Conservation (phyloP, 2,329 filamentous ascomycete species). For the Simplicillium sp. region DNA sequence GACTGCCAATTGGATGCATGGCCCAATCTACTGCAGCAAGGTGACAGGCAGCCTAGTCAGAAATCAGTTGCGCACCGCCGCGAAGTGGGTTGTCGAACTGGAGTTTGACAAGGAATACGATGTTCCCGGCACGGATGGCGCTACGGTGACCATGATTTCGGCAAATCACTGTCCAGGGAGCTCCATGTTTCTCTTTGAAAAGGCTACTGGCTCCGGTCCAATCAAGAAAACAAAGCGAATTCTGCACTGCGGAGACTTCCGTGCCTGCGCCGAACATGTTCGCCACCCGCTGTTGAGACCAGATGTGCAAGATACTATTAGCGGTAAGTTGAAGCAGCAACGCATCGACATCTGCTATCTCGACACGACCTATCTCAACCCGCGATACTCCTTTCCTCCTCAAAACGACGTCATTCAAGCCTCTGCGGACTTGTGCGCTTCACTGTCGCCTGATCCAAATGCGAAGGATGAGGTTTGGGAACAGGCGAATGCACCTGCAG, state of each 20-base stretch:
- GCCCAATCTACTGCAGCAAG: conserved; percentile 91
- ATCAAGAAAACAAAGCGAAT: conserved; percentile 63
- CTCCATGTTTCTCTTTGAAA: conserved; percentile 88
- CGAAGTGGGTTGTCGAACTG: conserved; percentile 74
- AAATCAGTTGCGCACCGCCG: conserved; percentile 75
- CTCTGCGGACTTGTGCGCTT: conserved; percentile 81
- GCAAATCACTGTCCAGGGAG: conserved; percentile 97
- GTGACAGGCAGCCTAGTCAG: conserved; percentile 85
- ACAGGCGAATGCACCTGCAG: conserved; percentile 27
- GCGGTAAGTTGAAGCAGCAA: conserved; percentile 67
- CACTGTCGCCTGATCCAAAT: conserved; percentile 55
- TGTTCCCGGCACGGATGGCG: conserved; percentile 73
- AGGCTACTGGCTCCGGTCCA: conserved; percentile 51
- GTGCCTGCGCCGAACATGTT: conserved; percentile 79
- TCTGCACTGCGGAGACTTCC: conserved; percentile 91
- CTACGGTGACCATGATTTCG: conserved; percentile 85
- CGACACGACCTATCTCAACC: conserved; percentile 94
- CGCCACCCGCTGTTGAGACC: conserved; percentile 74
- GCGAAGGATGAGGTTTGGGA: conserved; percentile 38
- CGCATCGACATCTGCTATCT: conserved; percentile 93
- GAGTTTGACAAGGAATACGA: conserved; percentile 76
- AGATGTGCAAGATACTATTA: conserved; percentile 58
- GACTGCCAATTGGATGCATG: conserved; percentile 80
- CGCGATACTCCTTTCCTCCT: conserved; percentile 86
- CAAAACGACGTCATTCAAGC: conserved; percentile 82